These are phyloP conservation scores for Serendipita sp. DNA, from an alignment of 768 basidiomycete species.

Conservation along the genomic window DNA sequence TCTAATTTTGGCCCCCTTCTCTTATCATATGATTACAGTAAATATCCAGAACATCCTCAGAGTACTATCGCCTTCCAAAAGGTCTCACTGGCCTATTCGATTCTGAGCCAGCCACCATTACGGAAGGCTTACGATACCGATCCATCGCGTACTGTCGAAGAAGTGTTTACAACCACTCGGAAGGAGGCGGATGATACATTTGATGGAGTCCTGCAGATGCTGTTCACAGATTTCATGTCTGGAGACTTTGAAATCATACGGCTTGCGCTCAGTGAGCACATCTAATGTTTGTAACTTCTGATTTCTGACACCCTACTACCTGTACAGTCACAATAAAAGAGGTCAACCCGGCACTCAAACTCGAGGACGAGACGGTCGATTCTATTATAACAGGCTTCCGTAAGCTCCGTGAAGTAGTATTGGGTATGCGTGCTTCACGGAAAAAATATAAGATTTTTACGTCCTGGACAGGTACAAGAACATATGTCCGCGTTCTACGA, in stretches of 20 bases:
- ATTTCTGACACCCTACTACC: too few relatives aligned
- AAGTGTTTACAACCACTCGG: slow-evolving; percentile 40
- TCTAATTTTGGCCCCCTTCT: too few relatives aligned
- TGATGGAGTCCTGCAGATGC: slow-evolving; percentile 51
- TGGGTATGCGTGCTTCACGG: slow-evolving; percentile 33
- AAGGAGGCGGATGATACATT: slow-evolving; percentile 61
- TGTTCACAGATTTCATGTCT: slow-evolving; percentile 70
- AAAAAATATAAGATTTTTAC: slow-evolving; percentile 5
- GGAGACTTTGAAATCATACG: slow-evolving; percentile 80
- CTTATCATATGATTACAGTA: slow-evolving; percentile 31
- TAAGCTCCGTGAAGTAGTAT: slow-evolving; percentile 53
- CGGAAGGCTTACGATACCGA: slow-evolving; percentile 53
- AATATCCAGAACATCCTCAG: slow-evolving; percentile 60
- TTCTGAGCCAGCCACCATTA: slow-evolving; percentile 57
- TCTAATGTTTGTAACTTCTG: too few relatives aligned
- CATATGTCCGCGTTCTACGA: slow-evolving; percentile 59
- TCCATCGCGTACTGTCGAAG: slow-evolving; percentile 25
- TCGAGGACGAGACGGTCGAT: slow-evolving; percentile 68
- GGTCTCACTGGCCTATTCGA: slow-evolving; percentile 68
- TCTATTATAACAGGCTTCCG: slow-evolving; percentile 56
- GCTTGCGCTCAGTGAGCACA: slow-evolving; percentile 51
- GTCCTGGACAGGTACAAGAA: slow-evolving; percentile 44
- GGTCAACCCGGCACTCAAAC: slow-evolving; percentile 58
- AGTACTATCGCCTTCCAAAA: slow-evolving; percentile 79
- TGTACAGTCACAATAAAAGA: slow-evolving; percentile 58